Percentiles rank a stretch among this genome's conserved stretches.
Conservation (phyloP, 257 asterid species). For the Nicotiana undulata region DNA sequence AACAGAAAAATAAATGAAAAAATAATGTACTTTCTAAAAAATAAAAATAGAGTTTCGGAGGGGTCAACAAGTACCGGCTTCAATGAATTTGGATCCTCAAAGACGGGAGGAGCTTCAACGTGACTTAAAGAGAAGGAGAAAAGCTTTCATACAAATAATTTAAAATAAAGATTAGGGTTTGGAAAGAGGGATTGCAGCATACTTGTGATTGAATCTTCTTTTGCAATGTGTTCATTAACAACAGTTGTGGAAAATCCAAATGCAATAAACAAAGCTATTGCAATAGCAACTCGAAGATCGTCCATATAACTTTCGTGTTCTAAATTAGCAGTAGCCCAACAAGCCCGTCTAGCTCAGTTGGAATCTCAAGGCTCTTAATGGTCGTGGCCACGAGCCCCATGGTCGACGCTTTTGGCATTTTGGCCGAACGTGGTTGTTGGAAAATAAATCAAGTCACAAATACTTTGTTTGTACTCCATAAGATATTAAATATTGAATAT, state of each 20-base stretch:
- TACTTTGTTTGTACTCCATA: too few species aligned
- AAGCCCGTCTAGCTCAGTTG: too few species aligned
- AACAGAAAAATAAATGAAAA: too few species aligned
- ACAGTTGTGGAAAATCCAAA: conserved; percentile 40
- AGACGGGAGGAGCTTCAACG: conserved; percentile 62
- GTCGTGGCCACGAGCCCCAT: too few species aligned
- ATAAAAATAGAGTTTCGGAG: too few species aligned
- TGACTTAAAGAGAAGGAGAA: conserved; percentile 24
- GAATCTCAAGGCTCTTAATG: too few species aligned
- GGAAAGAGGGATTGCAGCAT: neutral
- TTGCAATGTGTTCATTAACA: conserved; percentile 42
- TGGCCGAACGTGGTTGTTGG: too few species aligned
- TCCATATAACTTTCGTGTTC: conserved; percentile 38
- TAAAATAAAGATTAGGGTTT: neutral
- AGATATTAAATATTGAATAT: too few species aligned
- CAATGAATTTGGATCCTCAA: conserved; percentile 91
- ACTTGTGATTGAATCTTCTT: conserved; percentile 55
- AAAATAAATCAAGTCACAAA: too few species aligned
- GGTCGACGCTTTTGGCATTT: too few species aligned
- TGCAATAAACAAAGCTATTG: conserved; percentile 31
- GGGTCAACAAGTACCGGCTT: conserved; percentile 17
- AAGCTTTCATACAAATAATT: neutral
- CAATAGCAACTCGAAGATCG: conserved; percentile 36
- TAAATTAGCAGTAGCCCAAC: too few species aligned
- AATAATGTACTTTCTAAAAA: too few species aligned